Evolutionary conservation across 1,284 basidiomycete species (phyloP), one percentile per base, ranked within the genome.

Genomic region (Rhodotorula sp.): DNA sequence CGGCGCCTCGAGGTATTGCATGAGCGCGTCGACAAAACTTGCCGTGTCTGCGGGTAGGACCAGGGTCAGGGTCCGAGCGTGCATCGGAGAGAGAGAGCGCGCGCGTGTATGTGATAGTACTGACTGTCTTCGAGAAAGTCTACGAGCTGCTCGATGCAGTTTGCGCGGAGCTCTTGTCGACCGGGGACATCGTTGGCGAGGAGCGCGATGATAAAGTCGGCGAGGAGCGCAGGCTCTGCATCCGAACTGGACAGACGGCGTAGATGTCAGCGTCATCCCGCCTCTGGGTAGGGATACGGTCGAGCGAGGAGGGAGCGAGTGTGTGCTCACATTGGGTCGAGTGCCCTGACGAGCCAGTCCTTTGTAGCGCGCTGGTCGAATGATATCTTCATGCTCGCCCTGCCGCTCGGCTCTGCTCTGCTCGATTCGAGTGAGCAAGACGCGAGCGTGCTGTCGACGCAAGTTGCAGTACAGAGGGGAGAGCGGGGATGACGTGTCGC

Each of bases 171-270:
- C 74, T 95, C 90, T n/a, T 81, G 30, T 12, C 54, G 80, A 78
- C 94, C 91, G 7, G 89, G 85, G 17, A 88, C 88, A 81, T 93
- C 91, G 81, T 95, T 92, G 79, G 93, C 93, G 68, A 97, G 83
- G 64, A 98, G 84, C n/a, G 95, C 95, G 61, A 96, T 86, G 76
- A 97, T 90, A 80, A 97, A 98, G 80, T 97, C 93, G 20, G 92
- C 89, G 62, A 98, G 87, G 29, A 95, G 93, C 46, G 89, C 88
- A 33, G 95, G 94, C 80, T 97, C 95, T 64, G 95, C 95, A 81
- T 98, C 95, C 80, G 93, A 96, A 84, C 93, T 96, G 78, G 37
- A 67, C 76, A 12, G 12, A 49, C 22, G 10, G 10, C 37, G 3
- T 42, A 42, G 37, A 42, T n/a, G n/a, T n/a, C n/a, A n/a, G n/a